Percentiles rank a stretch among this genome's conserved stretches.
Conservation (phyloP, 2,329 filamentous ascomycete species). For the Helotiales sp. region DNA sequence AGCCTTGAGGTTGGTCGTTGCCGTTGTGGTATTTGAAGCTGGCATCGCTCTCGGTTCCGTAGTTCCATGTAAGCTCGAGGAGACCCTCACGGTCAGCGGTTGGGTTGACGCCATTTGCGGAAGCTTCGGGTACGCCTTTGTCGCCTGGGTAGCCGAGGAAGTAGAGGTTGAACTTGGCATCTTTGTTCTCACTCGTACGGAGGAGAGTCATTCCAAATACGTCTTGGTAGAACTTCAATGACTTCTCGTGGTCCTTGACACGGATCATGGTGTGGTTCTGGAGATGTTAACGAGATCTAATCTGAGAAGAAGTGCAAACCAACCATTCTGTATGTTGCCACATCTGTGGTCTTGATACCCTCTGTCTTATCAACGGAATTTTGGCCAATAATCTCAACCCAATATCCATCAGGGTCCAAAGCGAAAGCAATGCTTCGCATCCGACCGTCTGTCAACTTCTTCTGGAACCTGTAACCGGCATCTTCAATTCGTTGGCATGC, state of each 20-base stretch:
- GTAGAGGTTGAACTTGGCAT: constrained; percentile 84
- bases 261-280: constrained; percentile 94
- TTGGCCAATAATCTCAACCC: constrained; percentile 81
- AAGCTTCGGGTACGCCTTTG: constrained; percentile 57
- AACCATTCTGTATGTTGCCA: constrained; percentile 74
- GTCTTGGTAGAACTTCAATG: constrained; percentile 81
- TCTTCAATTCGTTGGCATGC: constrained; percentile 90
- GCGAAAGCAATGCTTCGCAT: constrained; percentile 91
- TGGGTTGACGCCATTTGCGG: constrained; percentile 60
- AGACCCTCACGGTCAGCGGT: constrained; percentile 78
- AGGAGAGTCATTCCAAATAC: constrained; percentile 86
- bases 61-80: constrained; percentile 87
- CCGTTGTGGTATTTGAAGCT: constrained; percentile 89
- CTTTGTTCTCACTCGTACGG: constrained; percentile 71
- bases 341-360: constrained; percentile 72
- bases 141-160: constrained; percentile 80
- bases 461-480: constrained; percentile 92
- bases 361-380: constrained; percentile 75
- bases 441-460: constrained; percentile 86
- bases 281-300: constrained; percentile 11
- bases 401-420: constrained; percentile 86
- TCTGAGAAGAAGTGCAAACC: constrained; percentile 13
- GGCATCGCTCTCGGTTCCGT: constrained; percentile 83
- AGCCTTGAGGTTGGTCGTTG: constrained; percentile 89
- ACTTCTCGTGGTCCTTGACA: constrained; percentile 79